A percentile compares a stretch with the other conserved stretches of the same genome.
Conservation (phyloP, 768 basidiomycete species). For the Chalciporus pseudorubinellus region DNA sequence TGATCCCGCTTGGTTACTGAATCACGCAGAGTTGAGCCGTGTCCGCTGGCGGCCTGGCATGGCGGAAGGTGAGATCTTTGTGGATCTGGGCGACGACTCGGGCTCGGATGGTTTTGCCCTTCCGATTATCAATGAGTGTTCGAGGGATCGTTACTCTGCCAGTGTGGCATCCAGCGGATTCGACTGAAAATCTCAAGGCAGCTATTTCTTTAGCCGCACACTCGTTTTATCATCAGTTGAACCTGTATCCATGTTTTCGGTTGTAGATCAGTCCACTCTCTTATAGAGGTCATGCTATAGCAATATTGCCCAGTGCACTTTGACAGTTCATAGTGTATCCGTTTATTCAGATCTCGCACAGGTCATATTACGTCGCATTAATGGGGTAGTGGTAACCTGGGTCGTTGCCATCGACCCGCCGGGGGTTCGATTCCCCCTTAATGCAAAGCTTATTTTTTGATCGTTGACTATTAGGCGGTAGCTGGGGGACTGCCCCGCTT, state of each 20-base stretch:
- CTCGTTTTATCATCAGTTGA: no score
- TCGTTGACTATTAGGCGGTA: not conserved
- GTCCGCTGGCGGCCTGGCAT: constrained; percentile 38
- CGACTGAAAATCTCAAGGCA: no score
- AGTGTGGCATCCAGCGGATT: no score
- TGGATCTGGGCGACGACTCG: constrained; percentile 5
- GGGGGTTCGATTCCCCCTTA: constrained; percentile 88
- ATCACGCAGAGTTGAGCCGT: constrained; percentile 44
- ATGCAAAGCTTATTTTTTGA: constrained; percentile 47
- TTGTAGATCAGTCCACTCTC: no score
- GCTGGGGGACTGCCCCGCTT: not conserved
- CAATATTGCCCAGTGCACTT: no score
- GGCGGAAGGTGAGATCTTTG: constrained; percentile 37
- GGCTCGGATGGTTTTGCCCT: not conserved
- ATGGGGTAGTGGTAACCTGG: constrained; percentile 68
- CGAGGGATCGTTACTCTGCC: not conserved
- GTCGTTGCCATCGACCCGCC: constrained; percentile 79
- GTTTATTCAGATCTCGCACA: no score
- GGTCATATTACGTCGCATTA: constrained; percentile 43
- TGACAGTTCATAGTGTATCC: no score
- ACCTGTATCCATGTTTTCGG: no score
- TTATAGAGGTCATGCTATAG: no score
- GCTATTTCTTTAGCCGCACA: no score
- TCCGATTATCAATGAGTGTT: not conserved
- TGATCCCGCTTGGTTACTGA: constrained; percentile 43